A percentile compares a stretch with the other conserved stretches of the same genome.
Conservation (phyloP, 2,329 filamentous ascomycete genomes). For the Fusarium sp. region DNA sequence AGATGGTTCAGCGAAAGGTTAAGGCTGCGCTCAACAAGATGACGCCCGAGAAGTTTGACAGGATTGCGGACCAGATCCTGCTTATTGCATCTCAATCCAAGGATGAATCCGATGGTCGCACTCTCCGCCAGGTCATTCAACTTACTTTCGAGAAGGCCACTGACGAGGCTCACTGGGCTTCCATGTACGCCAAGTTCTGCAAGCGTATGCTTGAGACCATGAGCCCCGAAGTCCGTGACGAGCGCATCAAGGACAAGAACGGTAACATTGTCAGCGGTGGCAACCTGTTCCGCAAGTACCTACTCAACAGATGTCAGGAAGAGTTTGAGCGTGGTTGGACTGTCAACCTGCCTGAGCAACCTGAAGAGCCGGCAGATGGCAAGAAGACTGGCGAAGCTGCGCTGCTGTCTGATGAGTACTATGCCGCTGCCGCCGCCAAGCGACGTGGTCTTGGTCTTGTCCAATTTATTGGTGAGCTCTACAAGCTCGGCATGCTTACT, state of each 20-base stretch:
- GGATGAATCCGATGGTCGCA: conserved; percentile 93
- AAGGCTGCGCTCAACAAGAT: conserved; percentile 99
- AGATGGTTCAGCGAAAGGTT: conserved; percentile 97
- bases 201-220: conserved; percentile 96
- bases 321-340: conserved; percentile 99
- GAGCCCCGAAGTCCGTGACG: conserved; percentile 94
- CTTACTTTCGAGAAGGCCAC: conserved; percentile 99
- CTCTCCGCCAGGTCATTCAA: conserved; percentile 96
- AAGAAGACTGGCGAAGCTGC: conserved; percentile 78
- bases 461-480: conserved; percentile 98
- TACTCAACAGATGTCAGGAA: conserved; percentile 98
- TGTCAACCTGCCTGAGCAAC: conserved; percentile 80
- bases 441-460: conserved; percentile 97
- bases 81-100: conserved; percentile 95
- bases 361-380: conserved; percentile 73
- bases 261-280: conserved; percentile 92
- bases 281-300: conserved; percentile 96
- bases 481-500: conserved; percentile 98
- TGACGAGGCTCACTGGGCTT: conserved; percentile 97
- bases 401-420: conserved; percentile 97
- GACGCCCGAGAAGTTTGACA: conserved; percentile 99
- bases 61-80: conserved; percentile 93
- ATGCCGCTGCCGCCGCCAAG: conserved; percentile 92
- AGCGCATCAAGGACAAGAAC: conserved; percentile 92
- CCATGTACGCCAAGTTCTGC: conserved; percentile 99